Evolutionary conservation across 2,329 filamentous ascomycete species (phyloP).

Genomic region (Orbilia brochopaga): DNA sequence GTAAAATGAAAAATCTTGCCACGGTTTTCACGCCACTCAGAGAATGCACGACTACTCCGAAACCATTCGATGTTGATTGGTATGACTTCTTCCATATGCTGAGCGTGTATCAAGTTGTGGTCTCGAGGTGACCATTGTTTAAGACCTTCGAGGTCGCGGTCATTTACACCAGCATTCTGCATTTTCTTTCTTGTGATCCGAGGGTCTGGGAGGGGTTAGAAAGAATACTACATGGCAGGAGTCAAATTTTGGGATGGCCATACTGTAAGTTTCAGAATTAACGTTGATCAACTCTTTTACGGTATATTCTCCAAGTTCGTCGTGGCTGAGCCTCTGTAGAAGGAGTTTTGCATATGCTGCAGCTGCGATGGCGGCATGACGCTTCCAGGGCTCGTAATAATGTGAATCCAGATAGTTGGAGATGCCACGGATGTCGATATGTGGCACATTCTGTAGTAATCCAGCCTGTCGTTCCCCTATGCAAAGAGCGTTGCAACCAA

Average conservation of each 20-base stretch:
- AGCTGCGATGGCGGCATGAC: conserved; percentile 6
- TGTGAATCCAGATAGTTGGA: conserved; percentile 21
- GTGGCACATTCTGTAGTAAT: neutral
- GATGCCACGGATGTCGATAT: conserved; percentile 20
- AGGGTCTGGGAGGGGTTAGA: no score
- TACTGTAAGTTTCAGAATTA: neutral
- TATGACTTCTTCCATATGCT: neutral
- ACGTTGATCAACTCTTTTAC: neutral
- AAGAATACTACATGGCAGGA: no score
- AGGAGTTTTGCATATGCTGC: conserved; percentile 11
- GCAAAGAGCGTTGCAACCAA: neutral
- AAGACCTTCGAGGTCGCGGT: neutral
- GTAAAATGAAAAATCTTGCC: neutral
- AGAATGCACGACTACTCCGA: neutral
- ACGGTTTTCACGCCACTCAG: neutral
- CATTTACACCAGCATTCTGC: neutral
- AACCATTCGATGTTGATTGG: neutral
- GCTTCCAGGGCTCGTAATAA: conserved; percentile 13
- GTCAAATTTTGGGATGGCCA: no score
- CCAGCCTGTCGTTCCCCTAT: neutral
- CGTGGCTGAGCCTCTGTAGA: neutral
- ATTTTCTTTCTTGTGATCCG: no score
- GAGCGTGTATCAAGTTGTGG: neutral
- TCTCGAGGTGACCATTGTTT: neutral
- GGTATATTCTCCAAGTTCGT: neutral